Base-by-base conservation (phyloP, 306 rosid species). In the Citrullus mucosospermus region DNA sequence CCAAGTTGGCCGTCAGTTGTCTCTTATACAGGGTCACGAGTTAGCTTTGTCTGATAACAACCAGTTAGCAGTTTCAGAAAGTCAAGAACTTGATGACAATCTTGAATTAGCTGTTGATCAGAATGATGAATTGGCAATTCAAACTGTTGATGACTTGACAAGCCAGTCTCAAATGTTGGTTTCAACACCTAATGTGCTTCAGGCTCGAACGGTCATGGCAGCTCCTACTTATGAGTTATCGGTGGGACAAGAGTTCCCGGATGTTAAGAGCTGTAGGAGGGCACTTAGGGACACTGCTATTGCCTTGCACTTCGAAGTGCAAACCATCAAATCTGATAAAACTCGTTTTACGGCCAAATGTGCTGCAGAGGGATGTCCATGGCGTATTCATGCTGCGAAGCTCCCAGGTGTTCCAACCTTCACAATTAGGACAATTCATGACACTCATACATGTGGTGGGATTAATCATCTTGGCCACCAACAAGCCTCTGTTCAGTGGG, bases 321-420 rank as follows among this genome's bases (percentile, higher is more conserved):
- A 82, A 78, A 85, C 87, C 46, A 81, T 83, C 80, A 88, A 88
- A 83, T 85, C 87, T 78, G 91, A 88, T 81, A 88, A 85, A 77
- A 81, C 86, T 75, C 91, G 89, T 41, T 85, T 85, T 81, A 88
- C 87, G 9, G 91, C 86, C 57, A 88, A 78, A 67, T 88, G 91
- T 71, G 84, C 87, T 55, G 78, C 79, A 20, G 89, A 85, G 36
- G 91, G 89, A 69, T 88, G 91, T 77, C 85, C 91, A 36, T 88
- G 91, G 91, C 79, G 89, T 39, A 88, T 88, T 84, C 91, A 85
- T 81, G 91, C 89, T 80, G 88, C 89, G 60, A 85, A 85, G 77
- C 85, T 88, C 66, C 89, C 91, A 0, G 88, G 86, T 22, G 86
- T 83, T 46, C 87, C 87, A 8, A 88, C 89, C 25, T 88, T 88